These are phyloP conservation scores for Clavaria fumosa DNA, from an alignment of 768 basidiomycete genomes.

Conservation along the genomic window DNA sequence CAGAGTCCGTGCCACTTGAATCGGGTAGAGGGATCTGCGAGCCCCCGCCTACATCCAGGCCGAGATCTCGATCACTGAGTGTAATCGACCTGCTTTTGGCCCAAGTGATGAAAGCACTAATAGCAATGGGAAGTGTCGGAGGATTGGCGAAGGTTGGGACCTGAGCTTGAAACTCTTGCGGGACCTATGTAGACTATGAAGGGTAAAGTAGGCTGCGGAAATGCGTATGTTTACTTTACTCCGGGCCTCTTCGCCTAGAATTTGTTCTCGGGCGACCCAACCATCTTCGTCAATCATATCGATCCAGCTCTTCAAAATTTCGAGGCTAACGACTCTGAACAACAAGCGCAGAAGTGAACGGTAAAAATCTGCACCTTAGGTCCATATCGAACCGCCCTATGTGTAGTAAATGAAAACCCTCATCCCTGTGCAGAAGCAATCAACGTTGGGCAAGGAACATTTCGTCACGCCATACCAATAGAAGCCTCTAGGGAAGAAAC, in stretches of 20 bases:
- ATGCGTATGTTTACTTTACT: slow-evolving; percentile 46
- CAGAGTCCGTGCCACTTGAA: slow-evolving; percentile 11
- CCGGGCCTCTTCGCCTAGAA: slow-evolving; percentile 89
- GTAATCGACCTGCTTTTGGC: slow-evolving; percentile 31
- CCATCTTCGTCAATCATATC: slow-evolving; percentile 84
- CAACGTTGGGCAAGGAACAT: background rate
- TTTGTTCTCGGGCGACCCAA: slow-evolving; percentile 95
- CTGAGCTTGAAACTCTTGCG: slow-evolving; percentile 80
- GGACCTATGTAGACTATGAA: slow-evolving; percentile 37
- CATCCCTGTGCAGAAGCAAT: slow-evolving; percentile 48
- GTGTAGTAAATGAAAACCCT: slow-evolving; percentile 88
- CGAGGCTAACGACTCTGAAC: slow-evolving; percentile 34
- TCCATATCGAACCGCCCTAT: slow-evolving; percentile 92
- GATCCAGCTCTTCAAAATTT: slow-evolving; percentile 85
- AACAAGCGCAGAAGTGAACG: background rate
- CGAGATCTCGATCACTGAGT: slow-evolving; percentile 46
- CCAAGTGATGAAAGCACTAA: slow-evolving; percentile 78
- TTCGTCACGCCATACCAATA: slow-evolving; percentile 49
- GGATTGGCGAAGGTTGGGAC: slow-evolving; percentile 92
- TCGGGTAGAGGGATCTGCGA: slow-evolving; percentile 35
- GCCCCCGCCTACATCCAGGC: slow-evolving; percentile 42
- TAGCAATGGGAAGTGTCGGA: slow-evolving; percentile 86
- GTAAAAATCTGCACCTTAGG: slow-evolving; percentile 33
- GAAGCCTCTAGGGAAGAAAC: slow-evolving; percentile 95
- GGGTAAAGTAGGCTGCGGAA: background rate